phyloP scores from a whole-genome alignment of 2,329 filamentous ascomycete species.

The Fusarium mundagurra region DNA sequence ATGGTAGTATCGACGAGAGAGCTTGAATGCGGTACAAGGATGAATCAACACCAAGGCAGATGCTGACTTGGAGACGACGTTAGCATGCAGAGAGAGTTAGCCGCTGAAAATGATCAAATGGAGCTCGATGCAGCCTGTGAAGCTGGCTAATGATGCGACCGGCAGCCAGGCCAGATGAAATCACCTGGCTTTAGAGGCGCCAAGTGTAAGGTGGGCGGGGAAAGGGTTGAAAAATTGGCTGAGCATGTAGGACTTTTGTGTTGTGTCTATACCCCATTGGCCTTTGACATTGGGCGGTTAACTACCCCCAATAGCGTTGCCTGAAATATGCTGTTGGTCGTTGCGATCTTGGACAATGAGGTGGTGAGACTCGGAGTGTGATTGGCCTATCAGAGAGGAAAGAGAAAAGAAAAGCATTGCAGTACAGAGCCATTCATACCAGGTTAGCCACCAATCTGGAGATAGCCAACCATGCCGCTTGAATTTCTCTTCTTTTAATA shows the following conservation, averaged over 20 bases:
- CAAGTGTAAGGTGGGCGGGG: background rate
- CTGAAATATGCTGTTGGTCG: background rate
- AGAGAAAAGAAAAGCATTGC: background rate
- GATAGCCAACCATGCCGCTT: accelerated
- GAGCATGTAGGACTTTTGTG: background rate
- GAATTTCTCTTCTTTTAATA: background rate
- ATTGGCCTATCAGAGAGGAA: background rate
- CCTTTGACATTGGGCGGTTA: background rate
- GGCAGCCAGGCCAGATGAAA: background rate
- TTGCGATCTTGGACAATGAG: background rate
- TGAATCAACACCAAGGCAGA: background rate
- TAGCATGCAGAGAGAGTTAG: too few species aligned
- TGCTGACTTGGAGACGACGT: accelerated
- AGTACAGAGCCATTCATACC: accelerated
- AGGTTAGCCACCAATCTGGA: accelerated
- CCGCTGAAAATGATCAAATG: background rate
- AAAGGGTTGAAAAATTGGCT: background rate
- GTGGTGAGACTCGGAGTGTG: background rate
- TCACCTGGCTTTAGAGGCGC: background rate
- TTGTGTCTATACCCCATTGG: background rate
- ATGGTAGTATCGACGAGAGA: background rate
- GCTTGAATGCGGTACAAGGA: background rate
- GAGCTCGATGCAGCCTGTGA: background rate
- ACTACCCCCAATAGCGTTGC: background rate
- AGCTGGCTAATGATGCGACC: background rate